A percentile compares a stretch with the other conserved stretches of the same genome.
phyloP scores from a whole-genome alignment of 2,329 filamentous ascomycete species.

The Fusarium sp. region DNA sequence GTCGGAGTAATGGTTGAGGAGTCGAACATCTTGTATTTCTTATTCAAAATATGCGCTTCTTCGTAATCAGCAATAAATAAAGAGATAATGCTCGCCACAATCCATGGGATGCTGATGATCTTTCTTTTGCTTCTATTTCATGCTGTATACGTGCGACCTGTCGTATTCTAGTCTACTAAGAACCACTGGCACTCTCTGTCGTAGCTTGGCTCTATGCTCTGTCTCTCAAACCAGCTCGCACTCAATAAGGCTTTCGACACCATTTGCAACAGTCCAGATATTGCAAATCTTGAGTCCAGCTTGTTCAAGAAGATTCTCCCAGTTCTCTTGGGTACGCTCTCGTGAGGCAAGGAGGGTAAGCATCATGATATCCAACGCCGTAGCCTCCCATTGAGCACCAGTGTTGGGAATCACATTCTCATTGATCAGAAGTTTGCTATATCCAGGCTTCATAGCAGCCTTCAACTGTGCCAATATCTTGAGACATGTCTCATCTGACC shows the following conservation, averaged over 20 bases:
- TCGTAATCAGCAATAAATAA: accelerated
- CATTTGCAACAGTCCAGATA: conserved; percentile 51
- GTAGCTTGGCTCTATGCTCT: accelerated
- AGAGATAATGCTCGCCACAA: accelerated
- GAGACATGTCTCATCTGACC: conserved; percentile 52
- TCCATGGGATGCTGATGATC: accelerated
- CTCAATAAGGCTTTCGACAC: conserved; percentile 56
- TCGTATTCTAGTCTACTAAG: not conserved
- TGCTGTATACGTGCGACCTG: too few relatives aligned
- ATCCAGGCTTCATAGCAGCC: conserved; percentile 54
- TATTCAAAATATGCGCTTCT: accelerated
- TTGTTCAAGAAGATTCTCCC: conserved; percentile 50
- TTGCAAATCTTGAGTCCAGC: conserved; percentile 53
- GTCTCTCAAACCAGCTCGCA: conserved; percentile 44
- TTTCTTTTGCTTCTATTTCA: not conserved
- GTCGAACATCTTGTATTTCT: conserved; percentile 50
- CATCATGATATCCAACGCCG: conserved; percentile 56
- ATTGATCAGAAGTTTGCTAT: conserved; percentile 55
- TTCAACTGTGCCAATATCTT: conserved; percentile 50
- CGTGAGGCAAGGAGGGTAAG: conserved; percentile 44
- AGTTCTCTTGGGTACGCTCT: conserved; percentile 55
- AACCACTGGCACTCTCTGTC: accelerated
- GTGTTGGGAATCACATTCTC: conserved; percentile 54
- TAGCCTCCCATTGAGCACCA: conserved; percentile 53
- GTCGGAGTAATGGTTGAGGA: conserved; percentile 14